Conservation (phyloP, 108 stramenopile genomes). For the Skeletonema marinoi region DNA sequence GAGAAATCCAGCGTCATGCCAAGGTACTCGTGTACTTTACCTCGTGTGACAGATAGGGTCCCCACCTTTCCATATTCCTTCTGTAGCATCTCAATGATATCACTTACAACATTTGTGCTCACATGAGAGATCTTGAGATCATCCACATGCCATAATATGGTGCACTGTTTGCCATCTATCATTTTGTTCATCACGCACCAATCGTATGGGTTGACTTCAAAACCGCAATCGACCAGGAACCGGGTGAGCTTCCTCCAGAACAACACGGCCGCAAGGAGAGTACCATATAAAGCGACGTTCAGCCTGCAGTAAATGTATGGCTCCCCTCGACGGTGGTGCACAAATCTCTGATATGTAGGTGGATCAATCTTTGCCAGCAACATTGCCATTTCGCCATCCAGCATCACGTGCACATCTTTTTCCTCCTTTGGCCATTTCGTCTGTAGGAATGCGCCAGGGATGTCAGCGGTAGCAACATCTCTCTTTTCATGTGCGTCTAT, state of each 20-base stretch:
- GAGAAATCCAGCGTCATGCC: slow-evolving; percentile 48
- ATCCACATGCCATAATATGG: slow-evolving; percentile 40
- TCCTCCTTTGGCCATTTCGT: slow-evolving; percentile 33
- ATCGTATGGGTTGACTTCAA: slow-evolving; percentile 40
- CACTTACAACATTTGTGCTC: slow-evolving; percentile 7
- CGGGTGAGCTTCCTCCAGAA: slow-evolving; percentile 5
- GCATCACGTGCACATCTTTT: slow-evolving; percentile 12
- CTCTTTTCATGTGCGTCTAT: slow-evolving; percentile 51
- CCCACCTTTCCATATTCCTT: slow-evolving; percentile 5
- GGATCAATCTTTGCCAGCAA: slow-evolving; percentile 27
- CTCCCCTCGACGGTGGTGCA: slow-evolving; percentile 2
- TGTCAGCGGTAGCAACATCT: slow-evolving; percentile 48
- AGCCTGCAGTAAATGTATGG: background rate
- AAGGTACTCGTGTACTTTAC: slow-evolving; percentile 47
- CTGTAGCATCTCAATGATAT: slow-evolving; percentile 9
- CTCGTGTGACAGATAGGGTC: slow-evolving; percentile 24
- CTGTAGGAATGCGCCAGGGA: slow-evolving; percentile 55
- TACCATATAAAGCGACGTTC: slow-evolving; percentile 13
- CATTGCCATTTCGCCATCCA: slow-evolving; percentile 26
- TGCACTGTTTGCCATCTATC: slow-evolving; percentile 31
- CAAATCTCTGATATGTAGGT: slow-evolving; percentile 14
- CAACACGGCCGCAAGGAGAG: background rate
- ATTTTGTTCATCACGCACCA: slow-evolving; percentile 32
- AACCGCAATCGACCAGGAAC: background rate
- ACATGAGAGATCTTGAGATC: slow-evolving; percentile 44